A percentile compares a stretch with the other conserved stretches of the same genome.
Evolutionary conservation across 257 asterid species (phyloP).

Genomic region (Solanum appendiculatum): DNA sequence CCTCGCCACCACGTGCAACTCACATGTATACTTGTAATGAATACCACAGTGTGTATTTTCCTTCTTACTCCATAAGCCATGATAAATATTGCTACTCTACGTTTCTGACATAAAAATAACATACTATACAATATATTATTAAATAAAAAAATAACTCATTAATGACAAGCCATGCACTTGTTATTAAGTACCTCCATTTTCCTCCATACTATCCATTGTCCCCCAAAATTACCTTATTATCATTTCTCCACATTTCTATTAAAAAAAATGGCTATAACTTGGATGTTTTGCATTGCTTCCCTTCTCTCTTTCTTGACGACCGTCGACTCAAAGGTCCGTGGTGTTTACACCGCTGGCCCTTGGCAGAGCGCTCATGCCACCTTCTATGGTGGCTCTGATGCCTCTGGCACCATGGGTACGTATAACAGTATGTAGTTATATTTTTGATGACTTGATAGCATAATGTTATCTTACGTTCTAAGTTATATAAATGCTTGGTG

Average conservation of each 20-base stretch:
- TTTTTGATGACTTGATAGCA: too few relatives aligned
- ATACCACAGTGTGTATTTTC: not conserved
- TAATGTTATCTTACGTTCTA: too few relatives aligned
- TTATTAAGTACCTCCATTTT: not conserved
- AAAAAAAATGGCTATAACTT: not conserved
- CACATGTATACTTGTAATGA: conserved; percentile 1
- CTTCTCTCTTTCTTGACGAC: not conserved
- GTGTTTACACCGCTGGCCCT: conserved; percentile 31
- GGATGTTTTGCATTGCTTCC: not conserved
- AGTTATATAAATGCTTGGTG: too few relatives aligned
- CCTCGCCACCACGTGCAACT: not conserved
- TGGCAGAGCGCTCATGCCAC: conserved; percentile 65
- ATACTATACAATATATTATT: not conserved
- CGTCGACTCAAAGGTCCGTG: conserved; percentile 30
- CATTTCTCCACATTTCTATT: not conserved
- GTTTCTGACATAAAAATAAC: not conserved
- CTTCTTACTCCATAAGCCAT: not conserved
- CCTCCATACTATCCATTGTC: not conserved
- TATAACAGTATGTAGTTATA: too few relatives aligned
- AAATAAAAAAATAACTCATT: not conserved
- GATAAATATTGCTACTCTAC: not conserved
- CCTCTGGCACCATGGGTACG: conserved; percentile 68
- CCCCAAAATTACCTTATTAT: not conserved
- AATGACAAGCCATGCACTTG: not conserved
- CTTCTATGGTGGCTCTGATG: conserved; percentile 61